Base-by-base conservation (phyloP, 2,329 filamentous ascomycete species). In the Arthroderma sp. region DNA sequence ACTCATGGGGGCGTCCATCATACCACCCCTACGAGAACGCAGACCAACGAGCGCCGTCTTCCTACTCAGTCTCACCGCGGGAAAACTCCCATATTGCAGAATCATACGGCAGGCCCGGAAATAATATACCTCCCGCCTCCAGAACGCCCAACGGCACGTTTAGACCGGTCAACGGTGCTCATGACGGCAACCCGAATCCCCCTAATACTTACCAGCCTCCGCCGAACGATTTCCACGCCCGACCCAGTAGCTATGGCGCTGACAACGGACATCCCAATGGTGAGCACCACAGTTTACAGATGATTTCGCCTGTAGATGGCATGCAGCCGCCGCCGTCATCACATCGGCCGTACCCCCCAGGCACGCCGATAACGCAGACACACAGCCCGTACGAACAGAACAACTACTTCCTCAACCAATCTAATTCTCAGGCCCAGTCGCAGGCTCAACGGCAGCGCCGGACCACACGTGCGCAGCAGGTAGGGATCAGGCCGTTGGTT, bases 381-480 rank as follows among this genome's bases (percentile, higher is more conserved):
- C 65, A 68, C 11, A 63, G 59, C 5, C 61, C 69, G 5, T 72
- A 69, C 57, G 71, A 72, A 2, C 54, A 64, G 1, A 60, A 41
- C 21, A 51, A 57, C 23, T 72, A 68, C 57, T 68, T 68, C 47
- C 64, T 64, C 52, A 67, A 63, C 25, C 68, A 68, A 43, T 58
- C 66, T 15, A 55, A 33, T 21, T 41, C 47, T 11, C 37, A 37
- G 21, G 53, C 2, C 67, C 63, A 62, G 64, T 66, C 19, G 64
- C 56, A 57, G 25, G 54, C 33, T 21, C 56, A 66, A 17, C 70
- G 70, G 11, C 70, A 71, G 58, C 69, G 72, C 19, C 72, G 71
- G 60, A 67, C 71, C 4, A 67, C 70, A 11, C 66, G 72, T 60
- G 72, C 72, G 44, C 67, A 69, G 58, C 72, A 74, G 69, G 71